Conservation (phyloP, 441 rosid species). For the Arabidopsis hybrid region DNA sequence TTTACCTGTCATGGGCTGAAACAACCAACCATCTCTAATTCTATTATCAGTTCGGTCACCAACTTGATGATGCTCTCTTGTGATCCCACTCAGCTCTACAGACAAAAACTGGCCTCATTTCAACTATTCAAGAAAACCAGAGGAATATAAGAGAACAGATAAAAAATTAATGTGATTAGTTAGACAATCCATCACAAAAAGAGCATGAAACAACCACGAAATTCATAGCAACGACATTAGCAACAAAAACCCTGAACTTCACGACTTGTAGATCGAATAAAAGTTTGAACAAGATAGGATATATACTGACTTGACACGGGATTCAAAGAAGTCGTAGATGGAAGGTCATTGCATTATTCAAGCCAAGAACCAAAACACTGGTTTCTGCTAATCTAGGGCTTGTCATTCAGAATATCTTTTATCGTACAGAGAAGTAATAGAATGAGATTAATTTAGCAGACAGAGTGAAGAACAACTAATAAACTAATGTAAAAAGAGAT, state of each 20-base stretch:
- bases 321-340: neutral
- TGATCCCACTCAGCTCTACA: slow-evolving; percentile 13
- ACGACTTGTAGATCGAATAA: neutral
- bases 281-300: neutral
- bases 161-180: neutral
- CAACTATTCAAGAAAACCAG: slow-evolving; percentile 21
- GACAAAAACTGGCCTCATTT: slow-evolving; percentile 3
- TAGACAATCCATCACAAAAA: neutral
- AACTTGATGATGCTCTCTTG: slow-evolving; percentile 20
- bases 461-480: slow-evolving; percentile 16
- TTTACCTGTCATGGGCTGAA: slow-evolving; percentile 22
- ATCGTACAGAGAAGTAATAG: slow-evolving; percentile 1
- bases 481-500: neutral
- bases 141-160: slow-evolving; percentile 6
- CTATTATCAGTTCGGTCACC: neutral
- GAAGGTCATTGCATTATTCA: neutral
- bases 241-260: neutral
- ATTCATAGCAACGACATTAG: neutral
- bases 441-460: neutral
- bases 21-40: slow-evolving; percentile 18
- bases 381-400: neutral
- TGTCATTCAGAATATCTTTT: neutral
- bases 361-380: neutral
- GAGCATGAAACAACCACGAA: neutral
- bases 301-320: neutral